These are phyloP conservation scores for Colletotrichum sansevieriae DNA, from an alignment of 2,329 filamentous ascomycete genomes.

Conservation along the genomic window DNA sequence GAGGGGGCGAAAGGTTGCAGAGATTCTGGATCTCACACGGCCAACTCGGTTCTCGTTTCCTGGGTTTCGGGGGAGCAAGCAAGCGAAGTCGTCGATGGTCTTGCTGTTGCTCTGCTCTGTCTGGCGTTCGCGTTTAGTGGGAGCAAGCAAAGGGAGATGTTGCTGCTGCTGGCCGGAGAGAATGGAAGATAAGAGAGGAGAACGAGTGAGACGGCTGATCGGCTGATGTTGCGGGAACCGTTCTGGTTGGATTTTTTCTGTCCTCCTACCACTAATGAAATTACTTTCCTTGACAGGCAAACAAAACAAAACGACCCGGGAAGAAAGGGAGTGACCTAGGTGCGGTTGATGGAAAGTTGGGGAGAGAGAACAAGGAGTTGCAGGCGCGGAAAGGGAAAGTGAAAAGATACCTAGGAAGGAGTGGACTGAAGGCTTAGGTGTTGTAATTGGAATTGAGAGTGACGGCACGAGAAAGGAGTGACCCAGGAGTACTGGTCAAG, in stretches of 20 bases:
- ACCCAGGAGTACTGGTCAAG: slow-evolving; percentile 15
- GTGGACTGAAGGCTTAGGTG: slow-evolving; percentile 19
- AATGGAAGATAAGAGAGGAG: neutral
- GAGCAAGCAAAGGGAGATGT: neutral
- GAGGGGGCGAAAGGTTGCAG: slow-evolving; percentile 7
- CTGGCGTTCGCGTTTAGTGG: neutral
- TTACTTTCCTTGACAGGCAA: slow-evolving; percentile 26
- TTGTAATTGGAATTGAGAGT: slow-evolving; percentile 20
- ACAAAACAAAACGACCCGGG: slow-evolving; percentile 24
- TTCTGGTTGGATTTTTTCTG: slow-evolving; percentile 8
- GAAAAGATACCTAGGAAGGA: too few species aligned
- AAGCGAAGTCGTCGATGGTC: neutral
- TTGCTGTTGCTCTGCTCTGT: neutral
- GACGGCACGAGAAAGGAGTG: slow-evolving; percentile 39
- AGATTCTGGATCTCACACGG: slow-evolving; percentile 22
- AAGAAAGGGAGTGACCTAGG: slow-evolving; percentile 29
- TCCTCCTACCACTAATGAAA: neutral
- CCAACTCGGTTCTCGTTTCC: slow-evolving; percentile 5
- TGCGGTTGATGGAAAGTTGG: slow-evolving; percentile 11
- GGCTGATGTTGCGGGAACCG: neutral
- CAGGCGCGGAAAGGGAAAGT: slow-evolving; percentile 8
- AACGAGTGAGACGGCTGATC: slow-evolving; percentile 8
- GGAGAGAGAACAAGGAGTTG: slow-evolving; percentile 28
- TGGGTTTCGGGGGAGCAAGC: neutral
- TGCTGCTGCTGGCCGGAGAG: neutral